These are phyloP conservation scores for Eucalyptus marginata DNA, from an alignment of 345 rosid genomes.

Conservation along the genomic window DNA sequence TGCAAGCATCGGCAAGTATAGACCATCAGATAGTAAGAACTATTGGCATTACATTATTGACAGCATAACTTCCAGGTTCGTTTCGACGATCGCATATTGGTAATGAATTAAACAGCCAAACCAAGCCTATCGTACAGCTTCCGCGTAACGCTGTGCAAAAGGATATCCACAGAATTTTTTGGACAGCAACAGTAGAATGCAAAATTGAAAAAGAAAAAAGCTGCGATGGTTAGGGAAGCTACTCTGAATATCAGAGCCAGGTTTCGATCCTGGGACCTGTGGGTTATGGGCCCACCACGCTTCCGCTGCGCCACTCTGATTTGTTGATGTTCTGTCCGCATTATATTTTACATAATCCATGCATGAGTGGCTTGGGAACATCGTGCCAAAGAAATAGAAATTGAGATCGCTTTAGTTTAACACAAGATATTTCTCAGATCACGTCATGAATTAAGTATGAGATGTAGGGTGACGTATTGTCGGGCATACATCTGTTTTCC, in stretches of 20 bases:
- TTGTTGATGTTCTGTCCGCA: background rate
- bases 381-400: rapidly evolving
- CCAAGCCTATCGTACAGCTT: background rate
- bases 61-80: background rate
- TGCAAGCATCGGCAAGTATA: background rate
- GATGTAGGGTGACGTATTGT: background rate
- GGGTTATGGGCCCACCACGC: constrained; percentile 87
- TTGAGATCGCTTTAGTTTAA: background rate
- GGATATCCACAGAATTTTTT: background rate
- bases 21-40: background rate
- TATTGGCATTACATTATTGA: background rate
- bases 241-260: constrained; percentile 38
- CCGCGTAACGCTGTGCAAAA: background rate
- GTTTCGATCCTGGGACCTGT: constrained; percentile 80
- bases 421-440: background rate
- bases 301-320: constrained; percentile 92
- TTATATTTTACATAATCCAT: background rate
- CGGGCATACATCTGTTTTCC: background rate
- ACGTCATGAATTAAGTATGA: background rate
- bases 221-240: background rate
- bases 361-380: rapidly evolving
- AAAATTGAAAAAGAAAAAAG: background rate
- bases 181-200: background rate
- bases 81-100: background rate
- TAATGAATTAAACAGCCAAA: background rate